A percentile compares a stretch with the other conserved stretches of the same genome.
These are phyloP conservation scores for Penicillium taxi DNA, from an alignment of 495 filamentous ascomycete genomes.

Conservation along the genomic window DNA sequence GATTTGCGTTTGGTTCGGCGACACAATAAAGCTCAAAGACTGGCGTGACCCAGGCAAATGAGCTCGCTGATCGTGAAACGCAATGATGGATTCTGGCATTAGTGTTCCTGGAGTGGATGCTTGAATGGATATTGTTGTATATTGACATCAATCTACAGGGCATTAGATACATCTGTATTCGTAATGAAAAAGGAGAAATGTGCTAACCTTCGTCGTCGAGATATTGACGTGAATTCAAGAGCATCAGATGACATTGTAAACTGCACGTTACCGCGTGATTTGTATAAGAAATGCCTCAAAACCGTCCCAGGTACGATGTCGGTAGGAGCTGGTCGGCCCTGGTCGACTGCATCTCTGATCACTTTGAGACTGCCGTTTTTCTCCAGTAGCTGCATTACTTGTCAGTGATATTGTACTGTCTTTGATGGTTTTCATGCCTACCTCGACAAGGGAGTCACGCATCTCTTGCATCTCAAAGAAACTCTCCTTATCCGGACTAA, in stretches of 20 bases:
- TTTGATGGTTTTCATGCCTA: conserved; percentile 13
- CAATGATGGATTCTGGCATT: conserved; percentile 81
- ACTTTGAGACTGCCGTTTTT: conserved; percentile 66
- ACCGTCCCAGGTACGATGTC: conserved; percentile 74
- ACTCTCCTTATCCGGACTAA: conserved; percentile 83
- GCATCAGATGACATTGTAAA: conserved; percentile 83
- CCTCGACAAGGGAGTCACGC: conserved; percentile 69
- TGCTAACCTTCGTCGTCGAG: conserved; percentile 52
- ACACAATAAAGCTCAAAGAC: conserved; percentile 91
- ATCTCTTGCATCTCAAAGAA: conserved; percentile 86
- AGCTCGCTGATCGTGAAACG: conserved; percentile 61
- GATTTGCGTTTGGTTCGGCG: conserved; percentile 66
- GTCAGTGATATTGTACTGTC: conserved; percentile 1
- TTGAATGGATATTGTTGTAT: conserved; percentile 77
- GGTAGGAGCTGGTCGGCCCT: conserved; percentile 59
- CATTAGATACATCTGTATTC: neutral
- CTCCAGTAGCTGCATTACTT: conserved; percentile 48
- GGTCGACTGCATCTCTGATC: conserved; percentile 62
- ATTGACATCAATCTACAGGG: conserved; percentile 60
- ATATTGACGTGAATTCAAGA: conserved; percentile 56
- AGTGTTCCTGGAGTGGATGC: conserved; percentile 71
- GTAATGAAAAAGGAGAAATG: neutral
- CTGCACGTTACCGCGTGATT: conserved; percentile 86
- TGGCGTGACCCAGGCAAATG: conserved; percentile 84
- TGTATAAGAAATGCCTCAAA: conserved; percentile 88